A percentile compares a stretch with the other conserved stretches of the same genome.
These are phyloP conservation scores for Otatea glauca DNA, from an alignment of 176 grass and related monocot species.

Conservation along the genomic window DNA sequence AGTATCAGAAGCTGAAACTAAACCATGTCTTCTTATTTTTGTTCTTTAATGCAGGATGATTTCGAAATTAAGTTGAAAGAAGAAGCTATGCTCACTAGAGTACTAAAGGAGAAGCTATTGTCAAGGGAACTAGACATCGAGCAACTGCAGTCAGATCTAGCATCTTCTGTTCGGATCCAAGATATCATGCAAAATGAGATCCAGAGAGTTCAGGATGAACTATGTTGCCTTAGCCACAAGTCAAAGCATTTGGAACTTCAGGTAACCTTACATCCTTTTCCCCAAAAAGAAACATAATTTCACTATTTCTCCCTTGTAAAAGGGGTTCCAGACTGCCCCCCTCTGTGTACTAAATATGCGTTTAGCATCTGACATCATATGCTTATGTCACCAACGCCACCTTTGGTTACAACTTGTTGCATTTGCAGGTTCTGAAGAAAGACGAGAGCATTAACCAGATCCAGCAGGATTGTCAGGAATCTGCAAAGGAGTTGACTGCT, in stretches of 20 bases:
- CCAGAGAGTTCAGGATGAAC: constrained; percentile 64
- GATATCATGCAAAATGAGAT: constrained; percentile 63
- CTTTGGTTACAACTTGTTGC: constrained; percentile 14
- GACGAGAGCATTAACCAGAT: constrained; percentile 55
- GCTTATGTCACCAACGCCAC: neutral
- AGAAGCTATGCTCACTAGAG: constrained; percentile 63
- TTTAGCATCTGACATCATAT: constrained; percentile 6
- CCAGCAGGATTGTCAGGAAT: constrained; percentile 55
- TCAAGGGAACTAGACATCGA: constrained; percentile 70
- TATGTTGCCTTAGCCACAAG: constrained; percentile 55
- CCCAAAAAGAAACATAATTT: neutral
- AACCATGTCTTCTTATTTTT: constrained; percentile 27
- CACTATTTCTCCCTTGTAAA: constrained; percentile 1
- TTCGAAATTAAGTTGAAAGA: constrained; percentile 64
- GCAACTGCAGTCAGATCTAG: constrained; percentile 66
- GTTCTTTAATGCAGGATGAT: constrained; percentile 58
- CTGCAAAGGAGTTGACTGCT: constrained; percentile 48
- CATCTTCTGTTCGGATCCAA: constrained; percentile 57
- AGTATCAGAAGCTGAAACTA: constrained; percentile 25
- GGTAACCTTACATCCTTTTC: constrained; percentile 46
- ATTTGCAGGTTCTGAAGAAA: constrained; percentile 61
- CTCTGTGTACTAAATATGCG: no score
- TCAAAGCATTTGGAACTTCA: constrained; percentile 73
- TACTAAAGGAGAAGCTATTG: constrained; percentile 68
- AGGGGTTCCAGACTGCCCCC: neutral